Conservation (phyloP, 257 asterid species). For the Knoxia roxburghii region DNA sequence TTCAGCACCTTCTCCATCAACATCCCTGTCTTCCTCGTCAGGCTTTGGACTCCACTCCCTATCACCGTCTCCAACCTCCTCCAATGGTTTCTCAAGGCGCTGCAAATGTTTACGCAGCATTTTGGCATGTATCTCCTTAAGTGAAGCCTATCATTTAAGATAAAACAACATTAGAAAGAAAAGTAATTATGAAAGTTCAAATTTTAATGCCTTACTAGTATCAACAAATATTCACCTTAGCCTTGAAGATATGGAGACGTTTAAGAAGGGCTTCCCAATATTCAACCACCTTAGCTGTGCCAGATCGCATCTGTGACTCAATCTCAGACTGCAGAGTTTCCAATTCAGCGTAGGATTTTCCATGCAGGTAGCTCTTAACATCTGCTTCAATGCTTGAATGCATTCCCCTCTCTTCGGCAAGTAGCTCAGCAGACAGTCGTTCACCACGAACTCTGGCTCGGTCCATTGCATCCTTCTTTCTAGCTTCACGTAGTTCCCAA, state of each 20-base stretch:
- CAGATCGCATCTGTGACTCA: conserved; percentile 87
- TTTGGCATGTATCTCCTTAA: conserved; percentile 84
- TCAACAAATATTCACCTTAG: conserved; percentile 5
- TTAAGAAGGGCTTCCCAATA: conserved; percentile 9
- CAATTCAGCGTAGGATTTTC: conserved; percentile 56
- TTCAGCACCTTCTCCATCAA: background rate
- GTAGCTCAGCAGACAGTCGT: conserved; percentile 68
- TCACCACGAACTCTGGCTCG: conserved; percentile 96
- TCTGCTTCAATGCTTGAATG: conserved; percentile 54
- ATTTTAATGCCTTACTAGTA: background rate
- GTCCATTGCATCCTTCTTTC: conserved; percentile 79
- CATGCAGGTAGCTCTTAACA: conserved; percentile 61
- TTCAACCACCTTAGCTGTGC: conserved; percentile 72
- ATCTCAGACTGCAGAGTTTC: conserved; percentile 55
- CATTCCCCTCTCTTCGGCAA: conserved; percentile 83
- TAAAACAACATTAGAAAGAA: conserved; percentile 9
- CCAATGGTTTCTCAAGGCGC: conserved; percentile 32
- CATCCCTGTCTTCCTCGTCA: background rate
- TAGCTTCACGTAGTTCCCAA: conserved; percentile 87
- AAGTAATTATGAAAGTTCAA: background rate
- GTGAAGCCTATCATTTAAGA: conserved; percentile 54
- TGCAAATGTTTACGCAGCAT: conserved; percentile 70
- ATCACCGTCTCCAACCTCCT: conserved; percentile 8
- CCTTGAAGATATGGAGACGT: conserved; percentile 11
- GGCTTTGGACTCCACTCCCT: background rate